phyloP scores from a whole-genome alignment of 2,329 filamentous ascomycete genomes.

The Cladosporium colombiae region DNA sequence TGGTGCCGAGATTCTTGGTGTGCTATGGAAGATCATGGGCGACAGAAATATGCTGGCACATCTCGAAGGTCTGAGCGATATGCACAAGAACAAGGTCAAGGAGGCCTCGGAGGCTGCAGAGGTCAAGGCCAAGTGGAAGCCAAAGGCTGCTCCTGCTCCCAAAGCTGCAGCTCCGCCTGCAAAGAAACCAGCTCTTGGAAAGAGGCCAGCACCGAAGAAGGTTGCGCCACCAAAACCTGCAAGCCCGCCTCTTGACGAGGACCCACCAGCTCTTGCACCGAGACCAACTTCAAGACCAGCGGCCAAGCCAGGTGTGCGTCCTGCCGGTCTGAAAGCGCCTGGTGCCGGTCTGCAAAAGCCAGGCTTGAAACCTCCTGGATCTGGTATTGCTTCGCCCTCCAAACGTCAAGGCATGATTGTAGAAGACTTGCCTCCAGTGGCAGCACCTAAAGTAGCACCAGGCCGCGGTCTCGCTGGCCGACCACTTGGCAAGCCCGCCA shows the following conservation, averaged over 20 bases:
- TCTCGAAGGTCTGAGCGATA: conserved; percentile 90
- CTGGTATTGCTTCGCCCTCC: conserved; percentile 29
- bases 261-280: conserved; percentile 58
- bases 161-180: conserved; percentile 54
- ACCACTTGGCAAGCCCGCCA: conserved; percentile 73
- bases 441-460: conserved; percentile 40
- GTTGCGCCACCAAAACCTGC: conserved; percentile 47
- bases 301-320: conserved; percentile 39
- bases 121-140: conserved; percentile 88
- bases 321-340: conserved; percentile 38
- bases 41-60: conserved; percentile 94
- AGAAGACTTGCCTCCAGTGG: conserved; percentile 39
- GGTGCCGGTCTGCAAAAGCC: conserved; percentile 46
- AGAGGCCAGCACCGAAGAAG: conserved; percentile 49
- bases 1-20: conserved; percentile 88
- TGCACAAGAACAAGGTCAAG: conserved; percentile 92
- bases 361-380: conserved; percentile 39
- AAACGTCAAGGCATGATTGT: conserved; percentile 33
- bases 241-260: conserved; percentile 46
- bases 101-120: conserved; percentile 82
- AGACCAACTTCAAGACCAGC: conserved; percentile 58
- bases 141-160: conserved; percentile 70
- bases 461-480: conserved; percentile 79
- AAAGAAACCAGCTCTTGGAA: conserved; percentile 54
- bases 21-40: conserved; percentile 97